phyloP scores from a whole-genome alignment of 140 eudicot species.

The Stevia rebaudiana region DNA sequence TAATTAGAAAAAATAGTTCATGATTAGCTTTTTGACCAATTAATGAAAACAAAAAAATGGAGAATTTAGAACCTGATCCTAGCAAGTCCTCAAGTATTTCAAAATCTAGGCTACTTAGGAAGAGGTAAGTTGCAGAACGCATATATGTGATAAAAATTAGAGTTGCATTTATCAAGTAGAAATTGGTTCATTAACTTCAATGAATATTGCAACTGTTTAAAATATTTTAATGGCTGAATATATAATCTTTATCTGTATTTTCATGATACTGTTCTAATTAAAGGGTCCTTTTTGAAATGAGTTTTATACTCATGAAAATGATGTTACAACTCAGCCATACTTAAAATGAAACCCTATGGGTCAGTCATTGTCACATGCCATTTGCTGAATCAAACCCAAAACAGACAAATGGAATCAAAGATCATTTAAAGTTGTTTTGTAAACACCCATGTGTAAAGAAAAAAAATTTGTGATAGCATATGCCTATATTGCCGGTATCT shows the following conservation, averaged over 20 bases:
- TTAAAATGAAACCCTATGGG: no score
- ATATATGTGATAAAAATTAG: no score
- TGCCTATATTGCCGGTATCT: no score
- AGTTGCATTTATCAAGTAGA: background rate
- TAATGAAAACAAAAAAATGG: background rate
- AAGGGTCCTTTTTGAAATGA: background rate
- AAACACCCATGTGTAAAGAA: no score
- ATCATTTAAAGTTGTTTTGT: no score
- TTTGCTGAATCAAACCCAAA: no score
- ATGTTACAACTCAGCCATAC: slow-evolving; percentile 53
- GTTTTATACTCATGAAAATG: background rate
- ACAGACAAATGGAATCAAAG: no score
- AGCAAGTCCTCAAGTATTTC: slow-evolving; percentile 95
- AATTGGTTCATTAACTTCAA: background rate
- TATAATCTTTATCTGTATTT: background rate
- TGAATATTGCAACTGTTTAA: background rate
- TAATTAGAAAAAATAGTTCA: no score
- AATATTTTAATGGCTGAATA: background rate
- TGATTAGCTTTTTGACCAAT: background rate
- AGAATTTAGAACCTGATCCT: slow-evolving; percentile 58
- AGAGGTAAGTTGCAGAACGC: slow-evolving; percentile 80
- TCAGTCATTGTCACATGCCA: no score
- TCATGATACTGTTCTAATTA: background rate
- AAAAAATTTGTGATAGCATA: no score
- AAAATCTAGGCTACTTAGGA: slow-evolving; percentile 83